Conservation (phyloP, 2,329 filamentous ascomycete genomes). For the Sclerotiophoma versabilis region DNA sequence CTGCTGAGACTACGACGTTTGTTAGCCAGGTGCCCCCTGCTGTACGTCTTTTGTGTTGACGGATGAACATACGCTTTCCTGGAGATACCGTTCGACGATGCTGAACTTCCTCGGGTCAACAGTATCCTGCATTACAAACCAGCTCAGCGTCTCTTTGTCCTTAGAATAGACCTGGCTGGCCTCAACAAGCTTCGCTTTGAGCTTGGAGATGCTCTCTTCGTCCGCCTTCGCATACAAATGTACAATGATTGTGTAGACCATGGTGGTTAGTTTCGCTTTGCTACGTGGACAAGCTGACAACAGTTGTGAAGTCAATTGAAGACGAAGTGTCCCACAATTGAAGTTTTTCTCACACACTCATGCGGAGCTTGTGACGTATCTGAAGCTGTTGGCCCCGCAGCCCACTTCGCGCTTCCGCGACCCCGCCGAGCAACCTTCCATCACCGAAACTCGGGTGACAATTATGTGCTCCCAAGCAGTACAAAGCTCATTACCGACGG, state of each 20-base stretch:
- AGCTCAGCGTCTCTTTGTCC: constrained; percentile 70
- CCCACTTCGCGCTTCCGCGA: constrained; percentile 17
- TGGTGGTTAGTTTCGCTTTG: constrained; percentile 34
- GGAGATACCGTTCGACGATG: constrained; percentile 76
- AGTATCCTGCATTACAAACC: constrained; percentile 80
- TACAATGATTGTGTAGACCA: constrained; percentile 74
- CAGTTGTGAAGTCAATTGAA: background rate
- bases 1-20: constrained; percentile 43
- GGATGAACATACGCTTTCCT: constrained; percentile 63
- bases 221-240: constrained; percentile 75
- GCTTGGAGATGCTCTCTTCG: constrained; percentile 67
- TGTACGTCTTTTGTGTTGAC: background rate
- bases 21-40: background rate
- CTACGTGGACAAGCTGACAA: background rate
- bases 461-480: background rate
- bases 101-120: constrained; percentile 74
- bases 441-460: constrained; percentile 1
- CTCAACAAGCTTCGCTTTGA: constrained; percentile 76
- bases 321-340: background rate
- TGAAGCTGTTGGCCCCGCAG: constrained; percentile 20
- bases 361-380: constrained; percentile 17
- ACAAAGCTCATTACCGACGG: background rate
- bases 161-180: constrained; percentile 75
- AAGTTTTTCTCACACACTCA: constrained; percentile 9
- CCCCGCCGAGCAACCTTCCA: constrained; percentile 12